Base-by-base conservation (phyloP, 2,329 filamentous ascomycete species). In the Parafenestella ontariensis region DNA sequence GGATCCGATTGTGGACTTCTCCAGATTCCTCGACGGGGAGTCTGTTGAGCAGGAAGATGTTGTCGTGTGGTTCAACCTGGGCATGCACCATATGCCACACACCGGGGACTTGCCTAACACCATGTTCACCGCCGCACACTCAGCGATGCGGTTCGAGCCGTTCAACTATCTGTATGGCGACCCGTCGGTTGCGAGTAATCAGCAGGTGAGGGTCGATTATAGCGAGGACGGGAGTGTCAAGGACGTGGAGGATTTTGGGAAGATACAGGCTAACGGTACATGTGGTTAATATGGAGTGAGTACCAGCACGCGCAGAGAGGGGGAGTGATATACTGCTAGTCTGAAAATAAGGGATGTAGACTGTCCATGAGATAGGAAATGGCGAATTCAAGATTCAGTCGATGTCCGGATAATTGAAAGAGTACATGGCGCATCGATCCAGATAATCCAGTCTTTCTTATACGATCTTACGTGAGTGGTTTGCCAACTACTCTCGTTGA, bases 1-100 rank as follows among this genome's bases (percentile, higher is more conserved):
- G 3, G 76, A 84, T 46, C 84, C 84, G 5, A 72, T 81, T 3
- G 69, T 85, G 18, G 74, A 85, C 60, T 85, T 86, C 58, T 67
- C 68, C 36, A 76, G 77, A 24, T 84, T 84, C 66, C 78, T 83
- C 31, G 68, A 84, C 57, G 75, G 68, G 15, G 80, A 83, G 61
- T 65, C 66, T 56, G 52, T 79, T 5, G 76, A 77, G 21, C 74
- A 76, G 41, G 71, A 77, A 54, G 75, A 76, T 51, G 10, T 72
- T 8, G 29, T 42, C 40, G 13, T 82, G 3, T 83, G 80, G 74
- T 78, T 83, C 61, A 83, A 83, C 61, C 68, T 84, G 8, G 81
- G 81, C 40, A 81, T 81, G 69, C 81, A 84, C 61, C 81, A 83
- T 59, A 74, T 82, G 20, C 81, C 80, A 1, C 72, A 74, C 23